Evolutionary conservation across 2,329 filamentous ascomycete genomes (phyloP).

Genomic region (Xylaria sp.): DNA sequence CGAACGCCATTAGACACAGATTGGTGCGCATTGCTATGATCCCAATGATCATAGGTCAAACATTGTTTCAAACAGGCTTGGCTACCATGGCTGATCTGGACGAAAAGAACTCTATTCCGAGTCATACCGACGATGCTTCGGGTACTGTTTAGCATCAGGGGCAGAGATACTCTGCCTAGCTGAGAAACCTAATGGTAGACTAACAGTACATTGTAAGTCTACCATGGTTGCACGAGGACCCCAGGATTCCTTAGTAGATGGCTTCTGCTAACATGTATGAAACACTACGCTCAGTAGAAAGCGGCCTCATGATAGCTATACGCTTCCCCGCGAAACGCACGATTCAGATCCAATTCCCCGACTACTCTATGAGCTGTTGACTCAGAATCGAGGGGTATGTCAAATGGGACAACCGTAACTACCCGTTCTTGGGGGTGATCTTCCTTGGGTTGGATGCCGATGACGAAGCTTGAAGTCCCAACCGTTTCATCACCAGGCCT

Average conservation of each 20-base stretch:
- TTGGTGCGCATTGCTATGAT: neutral
- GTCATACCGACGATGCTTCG: slow-evolving; percentile 12
- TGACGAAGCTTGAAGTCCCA: neutral
- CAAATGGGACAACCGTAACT: neutral
- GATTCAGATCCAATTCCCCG: slow-evolving; percentile 8
- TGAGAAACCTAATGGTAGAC: neutral
- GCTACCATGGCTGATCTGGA: neutral
- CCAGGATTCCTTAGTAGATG: neutral
- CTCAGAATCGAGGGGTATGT: neutral
- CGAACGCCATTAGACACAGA: neutral
- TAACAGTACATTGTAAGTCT: neutral
- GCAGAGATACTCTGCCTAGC: neutral
- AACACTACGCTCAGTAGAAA: neutral
- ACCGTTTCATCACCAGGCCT: neutral
- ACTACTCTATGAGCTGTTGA: neutral
- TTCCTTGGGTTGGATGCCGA: neutral
- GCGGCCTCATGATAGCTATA: neutral
- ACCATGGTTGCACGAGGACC: neutral
- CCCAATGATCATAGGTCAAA: neutral
- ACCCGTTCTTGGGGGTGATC: neutral
- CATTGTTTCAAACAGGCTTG: neutral
- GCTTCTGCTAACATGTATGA: neutral
- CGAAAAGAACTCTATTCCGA: neutral
- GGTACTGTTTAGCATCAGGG: slow-evolving; percentile 4
- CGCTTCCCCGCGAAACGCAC: neutral